Conservation (phyloP, 495 filamentous ascomycete species). For the Penicillium canariense region DNA sequence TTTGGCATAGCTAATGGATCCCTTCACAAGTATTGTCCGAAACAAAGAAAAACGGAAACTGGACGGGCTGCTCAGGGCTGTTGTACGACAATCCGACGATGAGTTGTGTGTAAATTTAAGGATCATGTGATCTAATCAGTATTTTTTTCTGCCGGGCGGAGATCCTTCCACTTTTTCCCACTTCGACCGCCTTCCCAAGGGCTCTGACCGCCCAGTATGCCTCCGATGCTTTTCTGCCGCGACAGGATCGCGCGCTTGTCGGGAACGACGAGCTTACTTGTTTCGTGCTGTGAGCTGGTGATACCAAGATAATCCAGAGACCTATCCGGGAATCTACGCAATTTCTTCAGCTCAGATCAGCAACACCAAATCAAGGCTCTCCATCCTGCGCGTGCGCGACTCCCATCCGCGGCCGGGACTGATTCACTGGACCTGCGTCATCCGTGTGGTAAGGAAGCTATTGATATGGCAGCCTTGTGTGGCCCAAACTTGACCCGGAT, state of each 20-base stretch:
- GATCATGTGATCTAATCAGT: constrained; percentile 36
- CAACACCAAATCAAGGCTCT: background rate
- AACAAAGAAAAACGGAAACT: constrained; percentile 1
- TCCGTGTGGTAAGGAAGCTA: background rate
- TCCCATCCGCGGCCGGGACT: background rate
- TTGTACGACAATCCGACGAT: constrained; percentile 10
- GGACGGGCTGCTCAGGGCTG: constrained; percentile 5
- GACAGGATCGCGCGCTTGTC: background rate
- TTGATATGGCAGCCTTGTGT: background rate
- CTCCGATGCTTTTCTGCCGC: constrained; percentile 20
- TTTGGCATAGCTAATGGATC: constrained; percentile 42
- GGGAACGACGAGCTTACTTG: background rate
- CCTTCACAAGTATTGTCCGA: background rate
- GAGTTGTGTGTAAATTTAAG: constrained; percentile 43
- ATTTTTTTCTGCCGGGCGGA: constrained; percentile 35
- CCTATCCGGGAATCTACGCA: too few relatives aligned
- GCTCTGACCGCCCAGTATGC: constrained; percentile 21
- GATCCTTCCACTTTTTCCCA: constrained; percentile 5
- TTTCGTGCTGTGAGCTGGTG: background rate
- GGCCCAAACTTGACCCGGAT: background rate
- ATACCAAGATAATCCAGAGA: background rate
- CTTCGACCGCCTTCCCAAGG: constrained; percentile 17
- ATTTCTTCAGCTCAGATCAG: background rate
- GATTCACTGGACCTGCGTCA: background rate
- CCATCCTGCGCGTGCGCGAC: background rate